Conservation (phyloP, 2,329 filamentous ascomycete species). For the Cladosporium sp. region DNA sequence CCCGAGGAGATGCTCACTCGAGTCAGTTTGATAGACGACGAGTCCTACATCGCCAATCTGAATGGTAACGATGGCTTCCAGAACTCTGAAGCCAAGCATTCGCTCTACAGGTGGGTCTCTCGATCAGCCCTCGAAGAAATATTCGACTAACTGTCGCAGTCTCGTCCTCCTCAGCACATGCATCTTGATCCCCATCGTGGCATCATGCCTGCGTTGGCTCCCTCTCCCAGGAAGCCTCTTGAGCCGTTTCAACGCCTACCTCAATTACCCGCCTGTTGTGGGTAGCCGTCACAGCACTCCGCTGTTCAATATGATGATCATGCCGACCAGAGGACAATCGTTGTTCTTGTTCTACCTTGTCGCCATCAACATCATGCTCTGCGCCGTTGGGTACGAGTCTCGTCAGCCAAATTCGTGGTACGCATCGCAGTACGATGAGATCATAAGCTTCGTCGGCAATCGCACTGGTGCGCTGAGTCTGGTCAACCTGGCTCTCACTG, state of each 20-base stretch:
- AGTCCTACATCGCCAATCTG: slow-evolving; percentile 26
- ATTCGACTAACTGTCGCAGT: slow-evolving; percentile 12
- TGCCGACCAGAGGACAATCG: slow-evolving; percentile 25
- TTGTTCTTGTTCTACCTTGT: slow-evolving; percentile 28
- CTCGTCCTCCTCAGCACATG: slow-evolving; percentile 20
- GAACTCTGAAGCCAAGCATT: slow-evolving; percentile 27
- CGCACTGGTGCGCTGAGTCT: slow-evolving; percentile 41
- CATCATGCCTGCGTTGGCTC: slow-evolving; percentile 18
- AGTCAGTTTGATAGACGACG: slow-evolving; percentile 29
- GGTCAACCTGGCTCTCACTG: slow-evolving; percentile 38
- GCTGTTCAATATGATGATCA: slow-evolving; percentile 13
- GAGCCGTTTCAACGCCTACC: slow-evolving; percentile 15
- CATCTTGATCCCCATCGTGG: slow-evolving; percentile 17
- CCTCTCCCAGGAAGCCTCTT: slow-evolving; percentile 14
- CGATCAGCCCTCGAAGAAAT: background rate
- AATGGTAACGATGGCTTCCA: slow-evolving; percentile 28
- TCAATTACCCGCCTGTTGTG: slow-evolving; percentile 18
- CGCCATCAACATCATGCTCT: slow-evolving; percentile 30
- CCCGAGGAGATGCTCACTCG: slow-evolving; percentile 24
- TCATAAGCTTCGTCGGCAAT: slow-evolving; percentile 36
- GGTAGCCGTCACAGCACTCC: slow-evolving; percentile 14
- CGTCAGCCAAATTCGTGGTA: slow-evolving; percentile 28
- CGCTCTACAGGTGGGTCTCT: slow-evolving; percentile 29
- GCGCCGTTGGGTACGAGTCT: slow-evolving; percentile 21
- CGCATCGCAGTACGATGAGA: slow-evolving; percentile 16